These are phyloP conservation scores for Pulveroboletus sp. DNA, from an alignment of 768 basidiomycete species.

Conservation along the genomic window DNA sequence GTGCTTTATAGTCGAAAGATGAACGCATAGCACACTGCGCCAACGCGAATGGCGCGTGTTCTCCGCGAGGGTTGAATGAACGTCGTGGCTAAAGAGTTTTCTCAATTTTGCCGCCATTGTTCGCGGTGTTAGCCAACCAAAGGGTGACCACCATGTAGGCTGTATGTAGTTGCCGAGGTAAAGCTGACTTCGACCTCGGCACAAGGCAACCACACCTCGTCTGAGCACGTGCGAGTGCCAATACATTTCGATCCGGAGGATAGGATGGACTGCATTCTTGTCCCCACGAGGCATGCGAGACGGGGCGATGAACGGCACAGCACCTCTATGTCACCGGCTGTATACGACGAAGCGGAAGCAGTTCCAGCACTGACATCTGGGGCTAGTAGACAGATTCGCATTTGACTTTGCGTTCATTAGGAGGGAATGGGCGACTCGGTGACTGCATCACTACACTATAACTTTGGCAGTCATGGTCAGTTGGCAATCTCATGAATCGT, in stretches of 20 bases:
- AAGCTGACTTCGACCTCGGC: constrained; percentile 8
- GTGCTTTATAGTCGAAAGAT: constrained; percentile 25
- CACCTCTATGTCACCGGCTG: neutral
- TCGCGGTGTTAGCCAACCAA: constrained; percentile 6
- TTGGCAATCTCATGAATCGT: too few species aligned
- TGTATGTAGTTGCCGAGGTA: constrained; percentile 10
- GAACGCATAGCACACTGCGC: constrained; percentile 9
- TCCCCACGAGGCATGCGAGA: constrained; percentile 12
- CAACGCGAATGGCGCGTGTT: constrained; percentile 29
- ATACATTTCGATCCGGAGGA: constrained; percentile 15
- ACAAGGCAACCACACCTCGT: constrained; percentile 13
- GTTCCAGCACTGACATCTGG: neutral
- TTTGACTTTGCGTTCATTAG: too few species aligned
- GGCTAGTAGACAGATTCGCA: too few species aligned
- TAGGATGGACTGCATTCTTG: constrained; percentile 11
- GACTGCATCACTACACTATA: too few species aligned
- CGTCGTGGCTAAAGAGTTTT: constrained; percentile 10
- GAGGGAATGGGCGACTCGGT: too few species aligned
- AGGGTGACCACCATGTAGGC: neutral
- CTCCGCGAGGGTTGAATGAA: constrained; percentile 23
- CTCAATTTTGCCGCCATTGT: constrained; percentile 9
- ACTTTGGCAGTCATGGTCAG: too few species aligned
- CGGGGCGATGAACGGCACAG: neutral
- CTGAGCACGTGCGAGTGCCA: constrained; percentile 14
- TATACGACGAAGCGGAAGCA: constrained; percentile 1